These are phyloP conservation scores for Urtica urens DNA, from an alignment of 306 rosid species.

Conservation along the genomic window DNA sequence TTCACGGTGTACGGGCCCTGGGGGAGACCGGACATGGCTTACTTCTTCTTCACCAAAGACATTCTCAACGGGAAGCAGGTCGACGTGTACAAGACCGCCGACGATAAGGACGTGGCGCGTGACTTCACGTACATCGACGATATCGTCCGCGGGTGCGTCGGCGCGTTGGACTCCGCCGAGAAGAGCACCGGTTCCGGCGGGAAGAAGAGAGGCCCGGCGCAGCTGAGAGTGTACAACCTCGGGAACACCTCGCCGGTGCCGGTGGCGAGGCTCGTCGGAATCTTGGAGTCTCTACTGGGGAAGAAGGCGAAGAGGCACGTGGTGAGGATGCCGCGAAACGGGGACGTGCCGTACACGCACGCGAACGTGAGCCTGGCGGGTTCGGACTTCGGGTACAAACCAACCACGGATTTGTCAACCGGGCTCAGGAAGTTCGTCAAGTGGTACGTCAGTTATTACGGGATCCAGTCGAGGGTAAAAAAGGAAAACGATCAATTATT, in stretches of 20 bases:
- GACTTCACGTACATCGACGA: constrained; percentile 90
- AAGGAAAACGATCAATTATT: constrained; percentile 22
- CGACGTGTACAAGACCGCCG: constrained; percentile 49
- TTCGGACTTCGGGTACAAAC: constrained; percentile 59
- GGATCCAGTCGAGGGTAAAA: constrained; percentile 50
- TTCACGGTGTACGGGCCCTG: constrained; percentile 91
- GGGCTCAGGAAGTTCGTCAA: constrained; percentile 79
- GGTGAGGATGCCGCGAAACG: constrained; percentile 75
- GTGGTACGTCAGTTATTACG: constrained; percentile 84
- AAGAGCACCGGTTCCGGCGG: constrained; percentile 82
- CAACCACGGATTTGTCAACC: constrained; percentile 56
- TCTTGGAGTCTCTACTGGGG: constrained; percentile 34
- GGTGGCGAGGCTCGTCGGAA: constrained; percentile 61
- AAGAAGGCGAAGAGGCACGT: constrained; percentile 64
- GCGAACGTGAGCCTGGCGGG: constrained; percentile 70
- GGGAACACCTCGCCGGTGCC: constrained; percentile 89
- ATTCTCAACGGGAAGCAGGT: constrained; percentile 61
- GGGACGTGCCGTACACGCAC: constrained; percentile 85
- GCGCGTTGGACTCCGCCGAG: constrained; percentile 63
- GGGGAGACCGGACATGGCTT: constrained; percentile 95
- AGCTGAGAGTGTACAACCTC: constrained; percentile 57
- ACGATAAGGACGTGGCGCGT: constrained; percentile 88
- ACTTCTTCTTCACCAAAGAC: constrained; percentile 76
- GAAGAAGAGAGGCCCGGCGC: constrained; percentile 56
- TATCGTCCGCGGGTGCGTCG: constrained; percentile 60